Conservation (phyloP, 352 stramenopile genomes). For the Phytopythium montanum region DNA sequence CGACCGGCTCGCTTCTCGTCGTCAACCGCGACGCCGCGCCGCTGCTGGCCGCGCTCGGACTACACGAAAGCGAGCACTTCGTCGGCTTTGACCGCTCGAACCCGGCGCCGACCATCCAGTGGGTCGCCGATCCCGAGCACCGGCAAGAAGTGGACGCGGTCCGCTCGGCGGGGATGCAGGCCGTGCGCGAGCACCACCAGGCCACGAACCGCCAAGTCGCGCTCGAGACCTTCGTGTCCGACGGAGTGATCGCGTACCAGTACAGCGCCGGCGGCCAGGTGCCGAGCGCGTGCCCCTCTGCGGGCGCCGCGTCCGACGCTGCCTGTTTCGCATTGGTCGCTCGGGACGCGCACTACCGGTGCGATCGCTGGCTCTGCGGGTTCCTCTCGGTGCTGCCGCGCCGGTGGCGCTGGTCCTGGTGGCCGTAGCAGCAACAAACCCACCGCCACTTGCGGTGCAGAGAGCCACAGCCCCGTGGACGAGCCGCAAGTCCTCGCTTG, state of each 20-base stretch:
- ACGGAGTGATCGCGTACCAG: slow-evolving; percentile 42
- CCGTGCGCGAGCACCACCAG: slow-evolving; percentile 53
- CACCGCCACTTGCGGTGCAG: neutral
- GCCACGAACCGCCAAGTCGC: slow-evolving; percentile 54
- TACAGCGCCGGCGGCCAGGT: slow-evolving; percentile 34
- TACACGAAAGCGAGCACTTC: slow-evolving; percentile 61
- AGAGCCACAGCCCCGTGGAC: too few relatives aligned
- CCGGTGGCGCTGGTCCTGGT: slow-evolving; percentile 1
- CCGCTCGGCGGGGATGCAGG: slow-evolving; percentile 47
- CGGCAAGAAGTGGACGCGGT: slow-evolving; percentile 52
- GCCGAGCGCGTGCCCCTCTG: slow-evolving; percentile 49
- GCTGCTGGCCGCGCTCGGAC: slow-evolving; percentile 44
- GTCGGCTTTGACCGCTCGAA: slow-evolving; percentile 55
- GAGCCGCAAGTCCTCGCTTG: too few relatives aligned
- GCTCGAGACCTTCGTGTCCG: slow-evolving; percentile 53
- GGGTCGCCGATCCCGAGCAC: slow-evolving; percentile 47
- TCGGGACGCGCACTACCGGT: slow-evolving; percentile 65
- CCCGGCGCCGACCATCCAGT: slow-evolving; percentile 43
- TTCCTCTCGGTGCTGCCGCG: slow-evolving; percentile 34
- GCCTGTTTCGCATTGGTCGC: slow-evolving; percentile 43
- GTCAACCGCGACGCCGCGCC: slow-evolving; percentile 60
- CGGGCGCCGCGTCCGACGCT: slow-evolving; percentile 36
- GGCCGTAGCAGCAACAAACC: neutral
- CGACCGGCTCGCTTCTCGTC: slow-evolving; percentile 56
- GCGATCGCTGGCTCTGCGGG: slow-evolving; percentile 73